phyloP scores from a whole-genome alignment of 331 rosid genomes.

The Telfairia occidentalis region DNA sequence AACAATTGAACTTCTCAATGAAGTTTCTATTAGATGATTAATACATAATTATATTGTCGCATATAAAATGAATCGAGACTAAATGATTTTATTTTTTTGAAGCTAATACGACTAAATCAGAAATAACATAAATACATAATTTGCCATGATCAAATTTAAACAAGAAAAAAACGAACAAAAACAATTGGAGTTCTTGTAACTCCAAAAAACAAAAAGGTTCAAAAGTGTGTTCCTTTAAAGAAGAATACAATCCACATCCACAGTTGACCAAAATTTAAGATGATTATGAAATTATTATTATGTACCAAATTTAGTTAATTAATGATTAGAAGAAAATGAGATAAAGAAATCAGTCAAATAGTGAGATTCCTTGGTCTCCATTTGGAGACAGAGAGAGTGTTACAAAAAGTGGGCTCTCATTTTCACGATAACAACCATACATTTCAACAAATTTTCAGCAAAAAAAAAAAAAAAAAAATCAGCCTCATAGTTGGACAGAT shows the following conservation, averaged over 20 bases:
- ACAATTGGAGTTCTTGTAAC: too few species aligned
- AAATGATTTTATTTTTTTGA: background rate
- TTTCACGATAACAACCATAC: background rate
- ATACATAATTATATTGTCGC: background rate
- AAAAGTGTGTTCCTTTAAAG: too few species aligned
- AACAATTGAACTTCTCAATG: too few species aligned
- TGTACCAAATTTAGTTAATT: background rate
- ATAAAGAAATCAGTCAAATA: background rate
- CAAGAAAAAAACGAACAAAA: background rate
- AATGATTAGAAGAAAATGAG: background rate
- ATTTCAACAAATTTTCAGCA: background rate
- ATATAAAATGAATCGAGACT: background rate
- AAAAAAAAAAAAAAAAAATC: background rate
- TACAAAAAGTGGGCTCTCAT: background rate
- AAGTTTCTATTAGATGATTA: too few species aligned
- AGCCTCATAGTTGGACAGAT: background rate
- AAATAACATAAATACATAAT: background rate
- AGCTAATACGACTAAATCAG: background rate
- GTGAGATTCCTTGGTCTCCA: background rate
- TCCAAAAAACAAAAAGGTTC: too few species aligned
- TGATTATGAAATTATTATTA: constrained; percentile 2
- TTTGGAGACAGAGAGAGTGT: background rate
- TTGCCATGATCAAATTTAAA: background rate
- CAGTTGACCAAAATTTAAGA: background rate
- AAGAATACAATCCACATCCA: background rate